A percentile compares a stretch with the other conserved stretches of the same genome.
These are phyloP conservation scores for Flammula alnicola DNA, from an alignment of 1,284 basidiomycete species.

Conservation along the genomic window DNA sequence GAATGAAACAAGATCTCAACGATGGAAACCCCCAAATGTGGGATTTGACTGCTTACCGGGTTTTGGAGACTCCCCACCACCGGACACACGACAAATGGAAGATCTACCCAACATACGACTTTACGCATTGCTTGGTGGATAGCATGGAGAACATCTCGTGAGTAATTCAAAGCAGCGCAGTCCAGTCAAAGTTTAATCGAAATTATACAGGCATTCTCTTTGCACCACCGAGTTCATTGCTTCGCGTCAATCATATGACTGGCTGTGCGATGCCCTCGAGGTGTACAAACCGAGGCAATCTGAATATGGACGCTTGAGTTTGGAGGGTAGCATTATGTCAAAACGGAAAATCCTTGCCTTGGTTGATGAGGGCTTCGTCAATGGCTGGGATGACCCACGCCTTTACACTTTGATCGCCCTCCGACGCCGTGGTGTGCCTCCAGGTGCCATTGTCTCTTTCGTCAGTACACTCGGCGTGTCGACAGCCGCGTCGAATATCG, in stretches of 20 bases:
- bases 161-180: conserved; percentile 37
- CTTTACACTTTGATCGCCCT: conserved; percentile 97
- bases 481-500: conserved; percentile 84
- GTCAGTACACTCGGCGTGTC: conserved; percentile 95
- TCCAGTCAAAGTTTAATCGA: background rate
- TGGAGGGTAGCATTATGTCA: conserved; percentile 96
- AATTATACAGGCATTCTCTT: conserved; percentile 82
- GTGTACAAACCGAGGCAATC: conserved; percentile 99
- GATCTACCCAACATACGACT: conserved; percentile 98
- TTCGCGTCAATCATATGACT: conserved; percentile 98
- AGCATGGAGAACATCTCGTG: conserved; percentile 99
- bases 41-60: conserved; percentile 97
- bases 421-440: conserved; percentile 92
- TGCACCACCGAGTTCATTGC: conserved; percentile 97
- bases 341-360: conserved; percentile 96
- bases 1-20: conserved; percentile 97
- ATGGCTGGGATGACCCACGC: conserved; percentile 98
- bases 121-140: conserved; percentile 98
- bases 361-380: conserved; percentile 85
- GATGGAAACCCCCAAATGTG: conserved; percentile 99
- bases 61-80: conserved; percentile 91
- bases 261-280: conserved; percentile 96
- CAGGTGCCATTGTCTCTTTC: conserved; percentile 93
- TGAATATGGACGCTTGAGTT: conserved; percentile 92
- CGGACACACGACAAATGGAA: conserved; percentile 94